Base-by-base conservation (phyloP, 371 early-diverging fungal species). In the Mucor circinelloides region DNA sequence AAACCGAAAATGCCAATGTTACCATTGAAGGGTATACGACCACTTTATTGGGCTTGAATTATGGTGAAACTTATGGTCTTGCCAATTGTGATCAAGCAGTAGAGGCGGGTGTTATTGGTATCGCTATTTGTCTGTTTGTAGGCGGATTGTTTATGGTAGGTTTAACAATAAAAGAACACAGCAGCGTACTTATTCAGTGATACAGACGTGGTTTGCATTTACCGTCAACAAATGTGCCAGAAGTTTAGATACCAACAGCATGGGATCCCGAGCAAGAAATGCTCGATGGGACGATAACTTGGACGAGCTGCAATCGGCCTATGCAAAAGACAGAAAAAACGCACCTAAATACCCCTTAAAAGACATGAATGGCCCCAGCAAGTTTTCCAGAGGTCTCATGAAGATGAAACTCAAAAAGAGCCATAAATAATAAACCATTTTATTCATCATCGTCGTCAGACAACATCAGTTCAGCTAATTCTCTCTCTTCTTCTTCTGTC, bases 401-500 rank as follows among this genome's bases (percentile, higher is more conserved):
- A 63, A 58, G 36, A 56, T 68, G 31, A 68, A 68, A 40, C 23
- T 63, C 4, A 68, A 68, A 8, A 57, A 65, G 44, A 48, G n/a
- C 30, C 19, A 52, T 52, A 62, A 52, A 50, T 36, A 56, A 52
- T 34, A 58, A 64, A 40, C 9, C 46, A 9, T 40, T 32, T 61
- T 70, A 61, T 58, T 62, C 40, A 12, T 74, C 70, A 21, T 84
- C 76, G 32, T 82, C 80, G 34, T 82, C 80, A 56, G 86, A 87
- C 48, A 84, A 83, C 88, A 92, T 86, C 32, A 95, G 81, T 70
- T 94, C 95, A 6, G 86, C 92, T 61, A 95, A 73, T 76, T 94
- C 94, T 9, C 87, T 74, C 60, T 94, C 94, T 70, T 95, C 95
- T 67, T 95, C 93, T 57, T 87, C 94, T 12, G 94, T 93, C 71